Percentiles rank a stretch among this genome's conserved stretches.
These are phyloP conservation scores for Anthracocystis setariae DNA, from an alignment of 1,284 basidiomycete genomes.

Conservation along the genomic window DNA sequence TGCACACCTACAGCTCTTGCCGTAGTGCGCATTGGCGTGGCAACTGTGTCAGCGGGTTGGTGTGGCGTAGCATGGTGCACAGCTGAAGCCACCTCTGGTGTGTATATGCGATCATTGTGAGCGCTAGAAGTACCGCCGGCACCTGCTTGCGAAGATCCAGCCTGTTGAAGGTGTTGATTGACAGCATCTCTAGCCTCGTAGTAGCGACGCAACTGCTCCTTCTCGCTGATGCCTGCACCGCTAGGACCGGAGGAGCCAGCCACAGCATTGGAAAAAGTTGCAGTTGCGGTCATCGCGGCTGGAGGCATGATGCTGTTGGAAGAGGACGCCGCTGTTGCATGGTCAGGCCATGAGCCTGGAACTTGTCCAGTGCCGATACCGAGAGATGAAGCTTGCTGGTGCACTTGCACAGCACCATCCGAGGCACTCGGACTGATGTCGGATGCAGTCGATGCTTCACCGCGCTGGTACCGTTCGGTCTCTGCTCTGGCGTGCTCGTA, in stretches of 20 bases:
- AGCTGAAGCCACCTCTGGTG: slow-evolving; percentile 39
- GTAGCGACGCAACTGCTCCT: slow-evolving; percentile 56
- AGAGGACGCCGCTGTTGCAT: neutral
- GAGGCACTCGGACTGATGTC: slow-evolving; percentile 4
- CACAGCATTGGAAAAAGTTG: neutral
- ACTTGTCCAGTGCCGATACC: slow-evolving; percentile 18
- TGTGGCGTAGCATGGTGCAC: slow-evolving; percentile 37
- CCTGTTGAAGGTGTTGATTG: slow-evolving; percentile 20
- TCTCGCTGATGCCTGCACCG: slow-evolving; percentile 28
- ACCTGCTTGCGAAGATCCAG: neutral
- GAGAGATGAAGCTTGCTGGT: slow-evolving; percentile 15
- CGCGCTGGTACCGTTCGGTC: slow-evolving; percentile 41
- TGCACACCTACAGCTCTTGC: slow-evolving; percentile 4
- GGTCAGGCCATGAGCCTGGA: slow-evolving; percentile 19
- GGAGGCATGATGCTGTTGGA: neutral
- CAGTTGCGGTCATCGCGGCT: neutral
- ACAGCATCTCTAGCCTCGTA: slow-evolving; percentile 58
- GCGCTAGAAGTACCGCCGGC: neutral
- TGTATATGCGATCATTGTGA: slow-evolving; percentile 12
- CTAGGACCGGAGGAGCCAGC: neutral
- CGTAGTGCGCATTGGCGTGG: slow-evolving; percentile 13
- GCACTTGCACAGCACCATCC: neutral
- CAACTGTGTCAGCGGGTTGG: slow-evolving; percentile 29
- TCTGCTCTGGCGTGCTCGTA: slow-evolving; percentile 58
- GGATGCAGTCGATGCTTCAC: slow-evolving; percentile 11